Evolutionary conservation across 495 filamentous ascomycete genomes (phyloP).

Genomic region (Delitschia confertaspora): DNA sequence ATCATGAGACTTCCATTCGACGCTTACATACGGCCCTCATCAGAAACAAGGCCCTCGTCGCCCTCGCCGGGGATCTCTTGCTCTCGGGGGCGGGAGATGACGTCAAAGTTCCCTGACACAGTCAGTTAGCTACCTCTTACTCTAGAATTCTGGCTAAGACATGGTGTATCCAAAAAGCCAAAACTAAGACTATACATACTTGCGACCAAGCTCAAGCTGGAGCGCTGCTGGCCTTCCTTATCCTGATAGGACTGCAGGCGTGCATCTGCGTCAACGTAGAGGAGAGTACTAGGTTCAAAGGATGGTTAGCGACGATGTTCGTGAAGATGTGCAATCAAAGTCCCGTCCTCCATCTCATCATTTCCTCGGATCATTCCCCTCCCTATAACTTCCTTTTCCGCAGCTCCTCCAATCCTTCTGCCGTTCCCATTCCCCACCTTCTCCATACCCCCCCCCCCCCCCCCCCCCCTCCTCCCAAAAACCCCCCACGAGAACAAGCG

Average conservation of each 20-base stretch:
- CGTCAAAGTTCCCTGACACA: conserved; percentile 48
- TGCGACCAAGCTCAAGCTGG: conserved; percentile 56
- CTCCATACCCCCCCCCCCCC: background rate
- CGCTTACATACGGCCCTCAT: too few species aligned
- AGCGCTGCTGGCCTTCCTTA: conserved; percentile 51
- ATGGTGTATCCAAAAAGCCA: too few species aligned
- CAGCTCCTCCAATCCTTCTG: background rate
- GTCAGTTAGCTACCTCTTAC: conserved; percentile 4
- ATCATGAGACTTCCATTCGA: too few species aligned
- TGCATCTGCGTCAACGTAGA: conserved; percentile 68
- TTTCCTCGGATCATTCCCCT: background rate
- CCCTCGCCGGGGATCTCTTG: conserved; percentile 8
- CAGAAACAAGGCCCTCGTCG: conserved; percentile 26
- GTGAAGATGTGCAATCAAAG: background rate
- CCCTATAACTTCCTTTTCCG: conserved; percentile 1
- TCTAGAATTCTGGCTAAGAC: background rate
- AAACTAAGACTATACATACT: conserved; percentile 44
- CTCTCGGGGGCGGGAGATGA: conserved; percentile 42
- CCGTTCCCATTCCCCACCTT: background rate
- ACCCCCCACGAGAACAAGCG: conserved; percentile 8
- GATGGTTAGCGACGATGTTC: background rate
- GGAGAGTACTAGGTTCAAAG: conserved; percentile 45
- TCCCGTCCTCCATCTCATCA: background rate
- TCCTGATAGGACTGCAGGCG: conserved; percentile 52
- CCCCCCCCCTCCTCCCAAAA: conserved; percentile 4